phyloP scores from a whole-genome alignment of 2,329 filamentous ascomycete species.

The Xylariomycetidae sp. region DNA sequence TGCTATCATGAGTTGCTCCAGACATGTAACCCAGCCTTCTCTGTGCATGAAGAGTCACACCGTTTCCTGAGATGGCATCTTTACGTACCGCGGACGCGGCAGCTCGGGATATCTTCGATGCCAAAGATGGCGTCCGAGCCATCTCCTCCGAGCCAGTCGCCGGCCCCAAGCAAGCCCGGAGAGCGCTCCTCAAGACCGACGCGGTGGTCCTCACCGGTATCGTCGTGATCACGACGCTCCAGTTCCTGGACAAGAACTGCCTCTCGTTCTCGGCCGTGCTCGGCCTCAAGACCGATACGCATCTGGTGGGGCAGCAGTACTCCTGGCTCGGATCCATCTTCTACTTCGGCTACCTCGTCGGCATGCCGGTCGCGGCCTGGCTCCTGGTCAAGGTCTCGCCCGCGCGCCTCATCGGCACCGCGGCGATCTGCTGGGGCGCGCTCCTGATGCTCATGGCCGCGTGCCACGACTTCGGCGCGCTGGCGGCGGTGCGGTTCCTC shows the following conservation, averaged over 20 bases:
- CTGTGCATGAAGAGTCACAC: too few relatives aligned
- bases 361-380: background rate
- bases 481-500: slow-evolving; percentile 4
- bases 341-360: slow-evolving; percentile 20
- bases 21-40: too few relatives aligned
- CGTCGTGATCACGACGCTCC: slow-evolving; percentile 1
- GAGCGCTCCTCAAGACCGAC: slow-evolving; percentile 1
- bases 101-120: too few relatives aligned
- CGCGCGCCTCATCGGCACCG: too few relatives aligned
- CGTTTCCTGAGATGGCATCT: too few relatives aligned
- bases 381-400: too few relatives aligned
- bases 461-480: slow-evolving; percentile 3
- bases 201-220: background rate
- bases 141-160: too few relatives aligned
- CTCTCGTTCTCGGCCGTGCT: slow-evolving; percentile 13
- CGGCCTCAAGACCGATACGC: slow-evolving; percentile 18
- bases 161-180: too few relatives aligned
- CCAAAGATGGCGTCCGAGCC: too few relatives aligned
- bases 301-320: slow-evolving; percentile 20
- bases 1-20: too few relatives aligned
- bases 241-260: background rate
- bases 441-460: background rate
- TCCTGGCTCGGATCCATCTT: slow-evolving; percentile 22
- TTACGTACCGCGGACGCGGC: too few relatives aligned
- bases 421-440: background rate